These are phyloP conservation scores for Theileria sp. DNA, from an alignment of 169 alveolate genomes.

Conservation along the genomic window DNA sequence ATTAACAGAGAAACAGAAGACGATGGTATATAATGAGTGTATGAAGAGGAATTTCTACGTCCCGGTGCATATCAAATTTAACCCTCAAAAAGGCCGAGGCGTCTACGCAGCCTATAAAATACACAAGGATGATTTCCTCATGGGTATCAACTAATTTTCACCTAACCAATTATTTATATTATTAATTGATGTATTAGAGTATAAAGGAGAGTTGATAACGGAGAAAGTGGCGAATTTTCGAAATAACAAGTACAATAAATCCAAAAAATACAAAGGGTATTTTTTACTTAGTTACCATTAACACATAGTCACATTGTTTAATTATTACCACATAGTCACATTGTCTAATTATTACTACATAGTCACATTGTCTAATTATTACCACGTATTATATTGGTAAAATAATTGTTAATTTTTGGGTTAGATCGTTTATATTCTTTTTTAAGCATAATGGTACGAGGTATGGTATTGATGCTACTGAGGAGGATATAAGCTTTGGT, in stretches of 20 bases:
- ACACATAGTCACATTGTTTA: too few species aligned
- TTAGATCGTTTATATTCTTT: slow-evolving; percentile 83
- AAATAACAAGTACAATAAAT: slow-evolving; percentile 68
- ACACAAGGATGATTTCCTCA: slow-evolving; percentile 80
- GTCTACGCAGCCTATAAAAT: slow-evolving; percentile 83
- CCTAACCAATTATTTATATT: not conserved
- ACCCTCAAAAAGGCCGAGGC: slow-evolving; percentile 79
- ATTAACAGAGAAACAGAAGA: slow-evolving; percentile 42
- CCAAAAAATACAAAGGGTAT: slow-evolving; percentile 40
- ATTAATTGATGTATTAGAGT: slow-evolving; percentile 67
- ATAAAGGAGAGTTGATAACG: slow-evolving; percentile 82
- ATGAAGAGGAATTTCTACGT: slow-evolving; percentile 42
- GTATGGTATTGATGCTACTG: slow-evolving; percentile 87
- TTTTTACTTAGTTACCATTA: not conserved
- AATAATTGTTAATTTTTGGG: too few species aligned
- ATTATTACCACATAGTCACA: too few species aligned
- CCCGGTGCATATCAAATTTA: slow-evolving; percentile 44
- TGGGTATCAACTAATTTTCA: slow-evolving; percentile 29
- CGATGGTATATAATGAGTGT: slow-evolving; percentile 35
- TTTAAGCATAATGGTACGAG: slow-evolving; percentile 75
- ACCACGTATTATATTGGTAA: too few species aligned
- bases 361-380: too few species aligned
- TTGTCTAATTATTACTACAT: too few species aligned
- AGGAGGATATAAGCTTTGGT: slow-evolving; percentile 78
- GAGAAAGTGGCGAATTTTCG: slow-evolving; percentile 79